Base-by-base conservation (phyloP, 306 rosid species). In the Prunus padus region DNA sequence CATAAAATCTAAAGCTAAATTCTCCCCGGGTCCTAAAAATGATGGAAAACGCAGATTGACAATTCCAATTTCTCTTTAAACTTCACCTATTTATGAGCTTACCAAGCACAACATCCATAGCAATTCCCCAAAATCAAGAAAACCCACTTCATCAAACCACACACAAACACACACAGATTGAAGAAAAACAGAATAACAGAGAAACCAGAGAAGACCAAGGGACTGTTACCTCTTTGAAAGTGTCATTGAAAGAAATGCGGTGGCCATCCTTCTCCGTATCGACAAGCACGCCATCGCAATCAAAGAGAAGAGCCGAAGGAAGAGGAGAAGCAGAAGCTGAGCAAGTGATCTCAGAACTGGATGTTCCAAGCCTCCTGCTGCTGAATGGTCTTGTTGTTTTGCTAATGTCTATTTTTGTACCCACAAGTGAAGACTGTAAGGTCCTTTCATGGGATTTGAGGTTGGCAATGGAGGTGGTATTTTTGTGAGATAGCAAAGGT, bases 201-300 rank as follows among this genome's bases (percentile, higher is more conserved):
- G 8, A 37, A 18, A 18, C 20, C 56, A 18, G 9, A 51, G 22
- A n/a, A 51, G 22, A 51, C 8, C 56, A 51, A 18, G 8, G 16
- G n/a, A 37, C 22, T n/a, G 59, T 72, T 46, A 90, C 96, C 93
- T 95, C 98, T 40, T 86, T 72, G 88, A 95, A 95, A 61, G 97
- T 95, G 31, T 95, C 91, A 62, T 95, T 95, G 80, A 95, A 95
- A 26, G 99, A 95, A 51, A 92, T 87, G 51, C 97, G 93, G 66
- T 92, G 99, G 10, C 99, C 99, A 67, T 95, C 97, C 76, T 95
- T 95, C 89, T 95, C 99, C 0, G 97, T 95, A 65, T 95, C 99
- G 0, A 95, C 99, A 20, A 95, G 97, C 65, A 95, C 99, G 5
- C 99, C 99, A 55, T 95, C 99, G 67, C 99, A 95, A 73, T 95